Conservation (phyloP, 2,329 filamentous ascomycete genomes). For the Fusarium robinianum region DNA sequence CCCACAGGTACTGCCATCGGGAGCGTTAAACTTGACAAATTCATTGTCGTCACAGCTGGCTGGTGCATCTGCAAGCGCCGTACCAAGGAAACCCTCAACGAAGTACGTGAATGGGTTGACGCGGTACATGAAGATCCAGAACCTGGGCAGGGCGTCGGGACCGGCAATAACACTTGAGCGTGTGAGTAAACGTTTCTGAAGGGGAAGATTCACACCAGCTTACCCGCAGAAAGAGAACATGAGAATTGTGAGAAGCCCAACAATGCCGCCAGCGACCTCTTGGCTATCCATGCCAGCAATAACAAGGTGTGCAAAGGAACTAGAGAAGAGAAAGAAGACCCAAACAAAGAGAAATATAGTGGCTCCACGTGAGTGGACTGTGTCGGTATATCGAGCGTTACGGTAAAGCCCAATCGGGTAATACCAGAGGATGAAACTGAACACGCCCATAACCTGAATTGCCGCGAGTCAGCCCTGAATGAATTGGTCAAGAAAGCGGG, state of each 20-base stretch:
- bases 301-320: constrained; percentile 66
- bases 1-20: constrained; percentile 6
- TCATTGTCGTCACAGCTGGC: constrained; percentile 12
- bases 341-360: constrained; percentile 67
- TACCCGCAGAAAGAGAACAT: constrained; percentile 58
- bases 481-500: no score
- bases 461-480: background rate
- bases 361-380: constrained; percentile 54
- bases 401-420: constrained; percentile 66
- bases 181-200: background rate
- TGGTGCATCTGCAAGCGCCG: constrained; percentile 8
- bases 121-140: constrained; percentile 22
- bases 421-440: constrained; percentile 69
- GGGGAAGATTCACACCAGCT: background rate
- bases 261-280: constrained; percentile 66
- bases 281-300: constrained; percentile 66
- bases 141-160: constrained; percentile 8
- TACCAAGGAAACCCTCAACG: constrained; percentile 15
- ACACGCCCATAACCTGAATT: constrained; percentile 36
- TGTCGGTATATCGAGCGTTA: constrained; percentile 58
- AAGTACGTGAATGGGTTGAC: constrained; percentile 19
- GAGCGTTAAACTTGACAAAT: constrained; percentile 11
- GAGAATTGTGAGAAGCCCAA: constrained; percentile 65
- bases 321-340: constrained; percentile 66
- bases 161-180: constrained; percentile 6